Base-by-base conservation (phyloP, 2,329 filamentous ascomycete genomes). In the Camptophora hylomeconis region DNA sequence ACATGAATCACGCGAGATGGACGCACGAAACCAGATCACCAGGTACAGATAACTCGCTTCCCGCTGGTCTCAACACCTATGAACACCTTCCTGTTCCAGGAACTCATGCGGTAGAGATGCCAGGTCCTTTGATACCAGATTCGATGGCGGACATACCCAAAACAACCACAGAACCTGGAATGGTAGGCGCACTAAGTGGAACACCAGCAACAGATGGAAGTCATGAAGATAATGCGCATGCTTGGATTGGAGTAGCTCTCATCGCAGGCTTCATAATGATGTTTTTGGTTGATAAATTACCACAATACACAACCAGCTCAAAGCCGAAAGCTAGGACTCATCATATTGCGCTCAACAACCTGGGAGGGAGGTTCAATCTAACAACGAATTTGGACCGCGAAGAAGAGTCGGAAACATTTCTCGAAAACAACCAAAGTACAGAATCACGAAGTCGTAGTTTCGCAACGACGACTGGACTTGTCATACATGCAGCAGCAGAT, bases 401-500 rank as follows among this genome's bases (percentile, higher is more conserved):
- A 37, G 60, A 51, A 25, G 54, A 50, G 10, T 37, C 39, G 45
- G 26, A 53, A 49, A n/a, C 53, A 42, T 22, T 58, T 66, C 26
- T 72, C 61, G 17, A 61, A 72, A 45, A 59, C 65, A 9, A 69
- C 67, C 9, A 65, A 61, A 7, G 69, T 65, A 42, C 65, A 69
- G 33, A 37, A 7, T 26, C 33, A 9, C 39, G 39, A 2, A 68
- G 68, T 7, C 67, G 72, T 32, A 72, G 70, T 32, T 62, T 84
- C 31, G 79, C 81, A n/a, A 86, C 87, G 2, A 98, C 89, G 1
- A 79, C 81, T 1, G 89, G 89, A 0, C 64, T 98, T n/a, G 80
- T 95, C 4, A 95, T 98, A 33, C 89, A 98, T 52, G 83, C 89
- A 0, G 80, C 81, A 2, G 87, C 89, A 2, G 89, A 98, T 48